Evolutionary conservation across 2,329 filamentous ascomycete species (phyloP).

Genomic region (Diplodia sapinea): DNA sequence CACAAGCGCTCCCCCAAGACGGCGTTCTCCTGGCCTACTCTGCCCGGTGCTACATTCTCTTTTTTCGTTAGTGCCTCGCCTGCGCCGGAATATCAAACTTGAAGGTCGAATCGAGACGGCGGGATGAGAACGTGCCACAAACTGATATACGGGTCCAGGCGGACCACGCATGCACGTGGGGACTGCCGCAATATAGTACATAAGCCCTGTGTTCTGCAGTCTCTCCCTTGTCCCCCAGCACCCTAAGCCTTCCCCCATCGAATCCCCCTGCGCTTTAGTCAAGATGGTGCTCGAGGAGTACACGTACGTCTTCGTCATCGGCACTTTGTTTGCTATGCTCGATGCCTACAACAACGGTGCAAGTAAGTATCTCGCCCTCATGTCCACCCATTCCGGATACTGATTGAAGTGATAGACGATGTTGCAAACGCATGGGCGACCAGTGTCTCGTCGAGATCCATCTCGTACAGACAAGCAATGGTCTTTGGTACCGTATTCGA

Average conservation of each 20-base stretch:
- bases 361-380: slow-evolving; percentile 59
- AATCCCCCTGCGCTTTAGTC: slow-evolving; percentile 34
- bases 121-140: background rate
- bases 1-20: background rate
- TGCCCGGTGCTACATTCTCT: background rate
- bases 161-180: background rate
- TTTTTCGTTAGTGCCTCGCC: slow-evolving; percentile 13
- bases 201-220: slow-evolving; percentile 5
- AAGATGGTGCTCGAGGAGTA: slow-evolving; percentile 67
- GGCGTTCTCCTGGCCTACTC: background rate
- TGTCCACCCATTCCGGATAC: background rate
- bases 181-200: background rate
- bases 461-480: slow-evolving; percentile 70
- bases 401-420: slow-evolving; percentile 63
- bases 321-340: slow-evolving; percentile 76
- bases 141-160: too few relatives aligned
- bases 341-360: slow-evolving; percentile 82
- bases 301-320: slow-evolving; percentile 75
- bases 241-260: background rate
- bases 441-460: slow-evolving; percentile 78
- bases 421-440: slow-evolving; percentile 85
- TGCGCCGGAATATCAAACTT: background rate
- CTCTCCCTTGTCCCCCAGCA: background rate
- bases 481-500: slow-evolving; percentile 54
- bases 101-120: slow-evolving; percentile 10